Conservation (phyloP, 225 moss, liverwort and hornwort genomes). For the Ulota crispa region DNA sequence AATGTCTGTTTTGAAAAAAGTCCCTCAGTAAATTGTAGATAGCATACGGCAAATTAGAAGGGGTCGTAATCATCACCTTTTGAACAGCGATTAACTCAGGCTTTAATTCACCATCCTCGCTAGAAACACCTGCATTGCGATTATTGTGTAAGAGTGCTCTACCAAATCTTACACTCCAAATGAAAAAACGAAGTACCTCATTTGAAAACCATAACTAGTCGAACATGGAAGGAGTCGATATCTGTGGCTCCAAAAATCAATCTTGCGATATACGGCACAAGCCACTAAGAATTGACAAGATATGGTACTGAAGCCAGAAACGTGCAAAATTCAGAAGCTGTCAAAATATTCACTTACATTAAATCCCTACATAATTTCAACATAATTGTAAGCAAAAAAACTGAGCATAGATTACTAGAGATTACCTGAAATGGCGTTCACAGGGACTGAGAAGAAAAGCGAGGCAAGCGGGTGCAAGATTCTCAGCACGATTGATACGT, state of each 20-base stretch:
- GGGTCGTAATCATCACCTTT: conserved; percentile 31
- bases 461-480: conserved; percentile 57
- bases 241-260: background rate
- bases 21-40: background rate
- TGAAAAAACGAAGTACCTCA: conserved; percentile 7
- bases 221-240: background rate
- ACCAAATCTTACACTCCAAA: background rate
- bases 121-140: conserved; percentile 20
- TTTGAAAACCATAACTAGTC: background rate
- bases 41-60: background rate
- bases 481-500: conserved; percentile 48
- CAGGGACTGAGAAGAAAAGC: conserved; percentile 45
- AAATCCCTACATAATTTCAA: background rate
- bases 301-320: background rate
- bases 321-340: background rate
- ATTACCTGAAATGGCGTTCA: conserved; percentile 10
- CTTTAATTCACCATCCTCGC: conserved; percentile 12
- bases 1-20: background rate
- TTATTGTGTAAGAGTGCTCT: background rate
- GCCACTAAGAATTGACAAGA: background rate
- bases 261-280: background rate
- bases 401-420: background rate
- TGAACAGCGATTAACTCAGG: conserved; percentile 32
- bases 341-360: background rate
- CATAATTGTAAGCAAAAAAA: background rate